These are phyloP conservation scores for Fraxinus dipetala DNA, from an alignment of 305 asterid species.

Conservation along the genomic window DNA sequence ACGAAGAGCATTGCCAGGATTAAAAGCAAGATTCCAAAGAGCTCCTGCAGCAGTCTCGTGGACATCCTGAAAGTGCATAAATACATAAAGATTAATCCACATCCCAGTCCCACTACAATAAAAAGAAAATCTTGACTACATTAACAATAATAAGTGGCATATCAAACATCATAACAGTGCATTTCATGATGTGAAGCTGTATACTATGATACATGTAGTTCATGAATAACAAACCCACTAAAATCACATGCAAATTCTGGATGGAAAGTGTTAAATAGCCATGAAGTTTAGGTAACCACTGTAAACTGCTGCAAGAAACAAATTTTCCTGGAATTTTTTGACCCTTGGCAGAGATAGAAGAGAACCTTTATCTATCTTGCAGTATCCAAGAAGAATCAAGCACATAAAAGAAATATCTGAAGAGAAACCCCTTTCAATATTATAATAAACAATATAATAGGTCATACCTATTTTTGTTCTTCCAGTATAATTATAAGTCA, in stretches of 20 bases:
- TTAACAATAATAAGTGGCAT: not conserved
- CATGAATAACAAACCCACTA: constrained; percentile 10
- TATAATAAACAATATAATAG: not conserved
- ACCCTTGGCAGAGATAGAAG: not conserved
- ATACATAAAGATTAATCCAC: constrained; percentile 1
- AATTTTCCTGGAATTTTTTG: not conserved
- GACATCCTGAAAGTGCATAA: constrained; percentile 60
- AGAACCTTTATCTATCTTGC: not conserved
- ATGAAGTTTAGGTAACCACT: not conserved
- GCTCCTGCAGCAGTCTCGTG: constrained; percentile 99
- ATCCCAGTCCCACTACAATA: not conserved
- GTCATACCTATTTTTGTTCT: not conserved
- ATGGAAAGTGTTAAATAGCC: not conserved
- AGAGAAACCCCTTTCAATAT: not conserved
- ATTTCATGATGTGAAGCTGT: not conserved
- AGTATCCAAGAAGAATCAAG: not conserved
- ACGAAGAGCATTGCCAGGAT: constrained; percentile 91
- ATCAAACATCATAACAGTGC: not conserved
- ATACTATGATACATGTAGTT: not conserved
- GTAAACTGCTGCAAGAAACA: not conserved
- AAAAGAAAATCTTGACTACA: not conserved
- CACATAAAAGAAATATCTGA: not conserved
- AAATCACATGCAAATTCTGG: not conserved
- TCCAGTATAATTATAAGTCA: not conserved
- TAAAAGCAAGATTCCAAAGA: constrained; percentile 96